Conservation (phyloP, 1,284 basidiomycete genomes). For the Apiotrichum gracile region DNA sequence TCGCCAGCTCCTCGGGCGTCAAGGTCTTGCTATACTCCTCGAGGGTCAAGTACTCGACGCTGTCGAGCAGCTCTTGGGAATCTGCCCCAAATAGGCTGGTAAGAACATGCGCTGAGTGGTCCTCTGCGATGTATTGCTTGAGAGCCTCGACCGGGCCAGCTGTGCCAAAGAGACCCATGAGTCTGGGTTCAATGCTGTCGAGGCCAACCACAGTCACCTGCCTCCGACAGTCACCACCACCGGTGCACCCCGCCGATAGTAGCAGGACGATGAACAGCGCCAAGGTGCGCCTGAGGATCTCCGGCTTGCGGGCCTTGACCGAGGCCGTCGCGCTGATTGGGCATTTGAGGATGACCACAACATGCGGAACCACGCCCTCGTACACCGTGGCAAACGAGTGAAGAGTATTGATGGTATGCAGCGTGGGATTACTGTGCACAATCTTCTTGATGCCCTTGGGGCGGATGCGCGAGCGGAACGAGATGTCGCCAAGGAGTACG, state of each 20-base stretch:
- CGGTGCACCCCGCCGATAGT: neutral
- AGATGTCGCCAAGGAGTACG: neutral
- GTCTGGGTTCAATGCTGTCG: neutral
- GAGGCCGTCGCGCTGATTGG: neutral
- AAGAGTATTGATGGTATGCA: neutral
- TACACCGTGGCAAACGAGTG: neutral
- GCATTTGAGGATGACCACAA: slow-evolving; percentile 2
- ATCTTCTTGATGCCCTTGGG: neutral
- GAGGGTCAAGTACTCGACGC: neutral
- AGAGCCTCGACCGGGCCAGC: neutral
- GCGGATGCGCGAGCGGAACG: neutral
- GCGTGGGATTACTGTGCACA: neutral
- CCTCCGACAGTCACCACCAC: neutral
- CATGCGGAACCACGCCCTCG: neutral
- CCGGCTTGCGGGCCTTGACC: neutral
- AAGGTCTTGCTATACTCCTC: neutral
- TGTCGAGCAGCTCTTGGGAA: neutral
- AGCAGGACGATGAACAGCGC: neutral
- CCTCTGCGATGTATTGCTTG: neutral
- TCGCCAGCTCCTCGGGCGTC: neutral
- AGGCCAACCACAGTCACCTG: slow-evolving; percentile 3
- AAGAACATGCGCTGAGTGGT: neutral
- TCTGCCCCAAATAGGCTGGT: neutral
- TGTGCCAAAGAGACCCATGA: neutral
- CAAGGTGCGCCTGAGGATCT: neutral